Conservation (phyloP, 805 yeast genomes). For the Saturnispora sanitii region DNA sequence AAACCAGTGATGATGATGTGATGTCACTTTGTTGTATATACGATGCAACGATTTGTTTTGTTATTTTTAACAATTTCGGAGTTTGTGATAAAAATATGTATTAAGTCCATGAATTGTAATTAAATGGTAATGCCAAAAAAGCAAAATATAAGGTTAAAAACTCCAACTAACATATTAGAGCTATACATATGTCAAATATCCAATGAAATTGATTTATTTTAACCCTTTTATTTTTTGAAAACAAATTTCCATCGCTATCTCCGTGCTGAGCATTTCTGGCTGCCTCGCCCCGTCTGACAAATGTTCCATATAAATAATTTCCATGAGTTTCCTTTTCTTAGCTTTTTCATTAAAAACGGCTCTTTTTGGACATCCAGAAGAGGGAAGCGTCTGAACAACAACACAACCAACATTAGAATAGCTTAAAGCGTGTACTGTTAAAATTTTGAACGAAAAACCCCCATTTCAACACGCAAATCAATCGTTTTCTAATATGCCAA, state of each 20-base stretch:
- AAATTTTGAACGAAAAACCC: neutral
- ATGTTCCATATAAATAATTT: neutral
- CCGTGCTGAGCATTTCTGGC: slow-evolving; percentile 3
- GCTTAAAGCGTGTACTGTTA: too few species aligned
- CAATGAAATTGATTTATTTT: too few species aligned
- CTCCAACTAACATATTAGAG: too few species aligned
- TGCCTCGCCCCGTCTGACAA: slow-evolving; percentile 8
- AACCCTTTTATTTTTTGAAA: neutral
- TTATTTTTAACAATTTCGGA: too few species aligned
- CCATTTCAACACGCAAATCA: neutral
- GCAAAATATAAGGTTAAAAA: too few species aligned
- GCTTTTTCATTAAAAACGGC: neutral
- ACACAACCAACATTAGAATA: neutral
- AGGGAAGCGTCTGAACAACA: neutral
- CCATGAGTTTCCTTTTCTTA: neutral
- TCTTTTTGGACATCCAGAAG: neutral
- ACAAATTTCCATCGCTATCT: neutral
- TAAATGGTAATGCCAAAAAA: too few species aligned
- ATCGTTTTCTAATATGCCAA: slow-evolving; percentile 1
- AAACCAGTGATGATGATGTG: too few species aligned
- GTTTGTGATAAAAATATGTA: too few species aligned
- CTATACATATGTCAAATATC: too few species aligned
- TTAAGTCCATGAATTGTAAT: too few species aligned
- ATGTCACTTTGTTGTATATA: too few species aligned
- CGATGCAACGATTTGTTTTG: too few species aligned